A percentile compares a stretch with the other conserved stretches of the same genome.
These are phyloP conservation scores for Pseudoturritis turrita DNA, from an alignment of 345 rosid genomes.

Conservation along the genomic window DNA sequence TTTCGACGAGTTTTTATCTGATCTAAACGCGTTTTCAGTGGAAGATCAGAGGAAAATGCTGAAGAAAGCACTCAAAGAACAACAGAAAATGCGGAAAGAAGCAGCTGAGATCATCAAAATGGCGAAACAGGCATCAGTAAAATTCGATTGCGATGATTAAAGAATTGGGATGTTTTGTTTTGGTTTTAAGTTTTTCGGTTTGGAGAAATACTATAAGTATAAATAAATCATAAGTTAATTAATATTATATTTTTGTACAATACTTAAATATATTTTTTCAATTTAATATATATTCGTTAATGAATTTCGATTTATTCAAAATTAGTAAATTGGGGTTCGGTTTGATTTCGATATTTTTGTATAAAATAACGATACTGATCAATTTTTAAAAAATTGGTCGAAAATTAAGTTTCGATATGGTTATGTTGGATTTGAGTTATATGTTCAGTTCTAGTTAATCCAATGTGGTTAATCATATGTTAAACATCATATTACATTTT, in stretches of 20 bases:
- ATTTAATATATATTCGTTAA: neutral
- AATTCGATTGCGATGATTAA: constrained; percentile 31
- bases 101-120: constrained; percentile 62
- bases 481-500: neutral
- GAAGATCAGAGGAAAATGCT: constrained; percentile 52
- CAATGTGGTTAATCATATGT: neutral
- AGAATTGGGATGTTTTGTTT: neutral
- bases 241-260: neutral
- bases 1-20: constrained; percentile 47
- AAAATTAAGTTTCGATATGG: too few species aligned
- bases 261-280: neutral
- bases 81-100: constrained; percentile 56
- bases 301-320: neutral
- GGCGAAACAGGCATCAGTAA: constrained; percentile 64
- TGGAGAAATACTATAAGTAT: neutral
- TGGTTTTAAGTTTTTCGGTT: neutral
- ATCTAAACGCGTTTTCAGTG: constrained; percentile 45
- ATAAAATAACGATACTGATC: too few species aligned
- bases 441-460: too few species aligned
- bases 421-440: too few species aligned
- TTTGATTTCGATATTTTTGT: too few species aligned
- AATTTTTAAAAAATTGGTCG: too few species aligned
- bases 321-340: neutral
- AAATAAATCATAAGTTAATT: neutral
- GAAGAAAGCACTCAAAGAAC: constrained; percentile 59